Evolutionary conservation across 495 filamentous ascomycete genomes (phyloP).

Genomic region (Penicillium robsamsonii): DNA sequence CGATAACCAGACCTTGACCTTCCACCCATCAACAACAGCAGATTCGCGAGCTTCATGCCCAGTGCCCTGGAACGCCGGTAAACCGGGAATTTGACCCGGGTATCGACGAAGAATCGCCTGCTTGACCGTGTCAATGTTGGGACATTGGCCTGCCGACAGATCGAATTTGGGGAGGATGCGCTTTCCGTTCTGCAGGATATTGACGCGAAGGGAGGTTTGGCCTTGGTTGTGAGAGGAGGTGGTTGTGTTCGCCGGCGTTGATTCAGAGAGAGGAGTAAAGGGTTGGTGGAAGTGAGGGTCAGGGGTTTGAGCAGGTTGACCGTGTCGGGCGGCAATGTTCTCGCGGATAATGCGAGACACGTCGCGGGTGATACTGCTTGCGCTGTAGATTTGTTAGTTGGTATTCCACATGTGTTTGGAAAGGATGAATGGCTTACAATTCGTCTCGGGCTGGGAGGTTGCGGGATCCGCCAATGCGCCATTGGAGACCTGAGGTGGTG

Average conservation of each 20-base stretch:
- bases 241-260: constrained; percentile 10
- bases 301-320: constrained; percentile 12
- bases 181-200: constrained; percentile 42
- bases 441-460: constrained; percentile 34
- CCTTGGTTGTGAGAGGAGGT: constrained; percentile 6
- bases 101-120: constrained; percentile 36
- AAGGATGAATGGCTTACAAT: constrained; percentile 34
- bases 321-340: constrained; percentile 32
- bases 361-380: constrained; percentile 44
- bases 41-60: constrained; percentile 22
- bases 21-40: constrained; percentile 28
- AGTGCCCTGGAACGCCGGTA: constrained; percentile 17
- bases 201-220: constrained; percentile 39
- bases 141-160: constrained; percentile 36
- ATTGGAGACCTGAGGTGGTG: constrained; percentile 28
- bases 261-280: constrained; percentile 14
- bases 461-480: constrained; percentile 39
- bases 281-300: constrained; percentile 22
- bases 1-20: constrained; percentile 41
- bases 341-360: constrained; percentile 45
- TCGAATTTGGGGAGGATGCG: constrained; percentile 42
- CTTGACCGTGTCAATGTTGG: constrained; percentile 34
- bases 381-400: constrained; percentile 30
- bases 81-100: constrained; percentile 32
- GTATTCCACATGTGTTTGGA: background rate